A percentile compares a stretch with the other conserved stretches of the same genome.
These are phyloP conservation scores for Kitagawia praeruptora DNA, from an alignment of 129 eudicot species.

Conservation along the genomic window DNA sequence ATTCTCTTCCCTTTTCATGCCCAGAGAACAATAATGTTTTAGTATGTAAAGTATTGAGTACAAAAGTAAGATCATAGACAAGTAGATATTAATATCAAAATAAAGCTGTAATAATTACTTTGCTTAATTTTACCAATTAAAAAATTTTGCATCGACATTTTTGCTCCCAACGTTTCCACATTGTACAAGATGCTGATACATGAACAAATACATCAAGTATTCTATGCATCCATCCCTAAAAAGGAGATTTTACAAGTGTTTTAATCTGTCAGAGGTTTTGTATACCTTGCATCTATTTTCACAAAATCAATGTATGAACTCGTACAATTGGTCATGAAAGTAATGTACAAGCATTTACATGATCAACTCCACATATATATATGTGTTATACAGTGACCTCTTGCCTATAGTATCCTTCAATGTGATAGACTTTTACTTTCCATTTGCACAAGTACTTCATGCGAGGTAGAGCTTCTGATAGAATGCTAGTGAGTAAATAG, in stretches of 20 bases:
- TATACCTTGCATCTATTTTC: not conserved
- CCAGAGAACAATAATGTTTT: not conserved
- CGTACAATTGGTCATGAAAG: not conserved
- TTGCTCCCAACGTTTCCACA: not conserved
- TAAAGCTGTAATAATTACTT: not conserved
- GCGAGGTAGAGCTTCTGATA: not conserved
- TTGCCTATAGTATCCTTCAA: not conserved
- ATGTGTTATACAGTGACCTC: not conserved
- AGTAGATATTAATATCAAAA: not conserved
- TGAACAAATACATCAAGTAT: not conserved
- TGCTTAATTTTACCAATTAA: not conserved
- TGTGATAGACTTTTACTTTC: not conserved
- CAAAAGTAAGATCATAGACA: too few relatives aligned
- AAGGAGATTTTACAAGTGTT: not conserved
- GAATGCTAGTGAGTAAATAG: not conserved
- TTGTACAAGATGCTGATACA: not conserved
- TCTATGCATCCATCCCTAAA: not conserved
- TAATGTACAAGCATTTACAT: constrained; percentile 8
- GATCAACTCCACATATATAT: not conserved
- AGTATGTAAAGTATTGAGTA: not conserved
- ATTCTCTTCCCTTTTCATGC: not conserved
- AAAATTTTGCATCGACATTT: not conserved
- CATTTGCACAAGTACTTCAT: not conserved
- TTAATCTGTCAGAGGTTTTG: not conserved
- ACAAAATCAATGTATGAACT: not conserved